Base-by-base conservation (phyloP, 2,329 filamentous ascomycete genomes). In the Phialophora expanda region DNA sequence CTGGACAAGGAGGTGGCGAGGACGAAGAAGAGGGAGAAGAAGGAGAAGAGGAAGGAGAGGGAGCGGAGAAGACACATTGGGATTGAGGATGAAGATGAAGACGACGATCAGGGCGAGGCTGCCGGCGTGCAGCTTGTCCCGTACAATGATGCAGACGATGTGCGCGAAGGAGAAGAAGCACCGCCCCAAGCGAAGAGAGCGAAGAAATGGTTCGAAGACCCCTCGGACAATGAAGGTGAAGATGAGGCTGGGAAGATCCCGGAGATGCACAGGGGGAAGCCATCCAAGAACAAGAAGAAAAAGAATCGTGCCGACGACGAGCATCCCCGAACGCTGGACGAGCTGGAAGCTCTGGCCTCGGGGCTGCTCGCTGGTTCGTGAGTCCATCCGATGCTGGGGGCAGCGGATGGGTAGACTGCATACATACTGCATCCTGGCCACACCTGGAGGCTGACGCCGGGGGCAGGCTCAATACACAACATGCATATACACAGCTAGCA, bases 1-100 rank as follows among this genome's bases (percentile, higher is more conserved):
- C 86, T 87, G 68, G 95, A 99, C 79, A 97, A 97, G 82, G 85
- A 87, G 71, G 77, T 90, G 14, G 92, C 87, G 41, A 92, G 89
- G 81, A 86, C 91, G 77, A 93, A 92, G 72, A 81, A 81, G 75
- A 81, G 80, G 70, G 80, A 80, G 72, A 80, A 81, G 74, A 76
- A 77, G 56, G 78, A 78, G 71, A 71, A 71, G 65, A 61, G 66
- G 50, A 73, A 78, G 73, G 72, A 78, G 76, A 71, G 76, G 74
- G 71, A 78, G 68, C 78, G 54, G 72, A 74, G 32, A 74, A 73
- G 32, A n/a, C 75, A 73, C 51, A 73, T 70, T 22, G 73, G 72
- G 22, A 73, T 72, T 8, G 74, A 73, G 26, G 76, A 76, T 44
- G 48, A 26, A 6, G 74, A 74, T 26, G 76, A 73, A 8, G 77